These are phyloP conservation scores for Areca catechu DNA, from an alignment of 176 grass and related monocot genomes.

Conservation along the genomic window DNA sequence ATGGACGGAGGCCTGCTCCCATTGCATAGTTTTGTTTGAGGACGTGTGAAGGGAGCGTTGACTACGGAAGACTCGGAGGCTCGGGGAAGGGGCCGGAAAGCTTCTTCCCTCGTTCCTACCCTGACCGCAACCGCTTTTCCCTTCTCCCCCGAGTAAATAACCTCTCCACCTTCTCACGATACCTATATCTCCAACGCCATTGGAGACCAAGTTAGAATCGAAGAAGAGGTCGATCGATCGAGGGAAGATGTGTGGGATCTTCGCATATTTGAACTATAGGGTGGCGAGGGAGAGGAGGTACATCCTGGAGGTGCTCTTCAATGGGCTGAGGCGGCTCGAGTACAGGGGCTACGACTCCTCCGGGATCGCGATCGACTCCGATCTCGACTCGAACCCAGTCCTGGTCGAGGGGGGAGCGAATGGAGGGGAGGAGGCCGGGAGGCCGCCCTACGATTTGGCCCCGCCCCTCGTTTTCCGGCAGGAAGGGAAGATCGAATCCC, in stretches of 20 bases:
- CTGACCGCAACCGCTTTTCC: too few species aligned
- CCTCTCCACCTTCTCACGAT: too few species aligned
- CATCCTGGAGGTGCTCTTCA: constrained; percentile 82
- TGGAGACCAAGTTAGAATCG: too few species aligned
- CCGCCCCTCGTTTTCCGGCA: constrained; percentile 72
- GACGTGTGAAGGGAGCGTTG: too few species aligned
- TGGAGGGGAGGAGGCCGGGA: not conserved
- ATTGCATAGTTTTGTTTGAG: too few species aligned
- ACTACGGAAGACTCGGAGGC: too few species aligned
- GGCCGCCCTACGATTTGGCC: constrained; percentile 20
- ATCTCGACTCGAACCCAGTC: not conserved
- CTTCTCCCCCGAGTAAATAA: too few species aligned
- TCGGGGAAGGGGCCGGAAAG: too few species aligned
- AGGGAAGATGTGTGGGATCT: constrained; percentile 38
- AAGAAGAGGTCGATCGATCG: not conserved
- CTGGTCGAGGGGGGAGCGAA: not conserved
- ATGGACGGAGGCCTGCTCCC: too few species aligned
- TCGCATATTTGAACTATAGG: constrained; percentile 61
- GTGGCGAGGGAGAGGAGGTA: constrained; percentile 58
- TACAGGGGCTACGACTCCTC: constrained; percentile 77
- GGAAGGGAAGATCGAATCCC: constrained; percentile 96
- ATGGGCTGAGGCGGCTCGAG: constrained; percentile 73
- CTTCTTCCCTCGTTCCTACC: too few species aligned
- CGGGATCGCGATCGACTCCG: constrained; percentile 47
- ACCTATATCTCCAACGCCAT: too few species aligned